Conservation (phyloP, 805 yeast species). For the Teunomyces gatunensis region DNA sequence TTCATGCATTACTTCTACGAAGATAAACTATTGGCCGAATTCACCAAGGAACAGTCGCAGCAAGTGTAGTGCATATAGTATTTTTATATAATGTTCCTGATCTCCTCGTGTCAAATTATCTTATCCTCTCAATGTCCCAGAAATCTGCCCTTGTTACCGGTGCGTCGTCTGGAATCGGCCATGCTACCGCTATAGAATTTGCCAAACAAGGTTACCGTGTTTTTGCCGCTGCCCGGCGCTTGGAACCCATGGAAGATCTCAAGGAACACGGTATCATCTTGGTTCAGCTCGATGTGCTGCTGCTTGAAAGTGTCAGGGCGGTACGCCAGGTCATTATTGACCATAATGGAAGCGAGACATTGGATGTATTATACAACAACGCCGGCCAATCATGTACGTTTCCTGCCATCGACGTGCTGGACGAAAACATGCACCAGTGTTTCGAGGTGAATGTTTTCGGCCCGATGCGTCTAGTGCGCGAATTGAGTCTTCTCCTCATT, state of each 20-base stretch:
- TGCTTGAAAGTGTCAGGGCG: constrained; percentile 43
- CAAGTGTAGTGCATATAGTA: not conserved
- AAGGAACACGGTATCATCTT: constrained; percentile 44
- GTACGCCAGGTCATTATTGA: constrained; percentile 42
- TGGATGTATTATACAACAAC: constrained; percentile 68
- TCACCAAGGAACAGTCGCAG: constrained; percentile 24
- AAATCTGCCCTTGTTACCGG: constrained; percentile 57
- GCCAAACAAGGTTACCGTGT: constrained; percentile 55
- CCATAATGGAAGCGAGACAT: constrained; percentile 41
- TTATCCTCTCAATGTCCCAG: constrained; percentile 6
- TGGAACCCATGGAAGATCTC: constrained; percentile 56
- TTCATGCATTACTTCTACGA: constrained; percentile 67
- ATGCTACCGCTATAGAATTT: constrained; percentile 46
- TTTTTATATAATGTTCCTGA: too few species aligned
- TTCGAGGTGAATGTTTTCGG: constrained; percentile 70
- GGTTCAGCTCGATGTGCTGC: constrained; percentile 57
- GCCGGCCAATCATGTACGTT: constrained; percentile 76
- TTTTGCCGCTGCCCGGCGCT: constrained; percentile 72
- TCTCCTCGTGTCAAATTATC: too few species aligned
- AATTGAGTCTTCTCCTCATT: constrained; percentile 53
- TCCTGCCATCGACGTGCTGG: constrained; percentile 66
- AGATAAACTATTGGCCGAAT: constrained; percentile 52
- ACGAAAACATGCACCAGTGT: constrained; percentile 49
- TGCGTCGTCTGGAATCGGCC: constrained; percentile 58
- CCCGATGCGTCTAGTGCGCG: constrained; percentile 61